Base-by-base conservation (phyloP, 345 rosid genomes). In the Conringia planisiliqua region DNA sequence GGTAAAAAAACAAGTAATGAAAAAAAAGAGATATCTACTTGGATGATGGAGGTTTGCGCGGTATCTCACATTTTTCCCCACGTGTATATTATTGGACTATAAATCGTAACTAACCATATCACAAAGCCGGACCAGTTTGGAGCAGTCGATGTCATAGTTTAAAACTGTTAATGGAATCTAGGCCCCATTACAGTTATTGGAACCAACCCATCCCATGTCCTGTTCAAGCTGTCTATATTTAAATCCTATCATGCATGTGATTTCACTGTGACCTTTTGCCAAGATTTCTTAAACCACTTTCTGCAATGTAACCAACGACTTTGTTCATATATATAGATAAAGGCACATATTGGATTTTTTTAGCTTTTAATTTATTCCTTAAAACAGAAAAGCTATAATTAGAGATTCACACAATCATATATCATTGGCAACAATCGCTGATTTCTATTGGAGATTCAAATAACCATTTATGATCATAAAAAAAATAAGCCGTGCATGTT, bases 181-280 rank as follows among this genome's bases (percentile, higher is more conserved):
- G 72, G 66, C 6, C 78, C 47, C 66, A 66, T 74, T 46, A 33
- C 72, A 57, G 56, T 46, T 57, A 74, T 36, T 66, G 72, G 5
- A 56, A 16, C 18, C 78, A 56, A 35, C 65, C 12, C 48, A 44
- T 32, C 71, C n/a, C 57, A 58, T 66, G 40, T 32, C 26, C 4
- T 62, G 13, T 24, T 38, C 44, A 64, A 40, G 38, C 17, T 36
- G 18, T 62, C 33, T 18, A 10, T 51, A 36, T 39, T 32, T 14
- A 5, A 61, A 32, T 59, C 30, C n/a, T 29, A 27, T 62, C 72
- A 38, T 30, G n/a, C 57, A 51, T 43, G 70, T 62, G 70, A 62
- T 40, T 62, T 30, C 51, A 6, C 36, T 32, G 62, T 29, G 44
- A 29, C 42, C 3, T 62, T 43, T n/a, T 32, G 46, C 70, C 62